These are phyloP conservation scores for Ustilago cynodontis DNA, from an alignment of 1,284 basidiomycete species.

Conservation along the genomic window DNA sequence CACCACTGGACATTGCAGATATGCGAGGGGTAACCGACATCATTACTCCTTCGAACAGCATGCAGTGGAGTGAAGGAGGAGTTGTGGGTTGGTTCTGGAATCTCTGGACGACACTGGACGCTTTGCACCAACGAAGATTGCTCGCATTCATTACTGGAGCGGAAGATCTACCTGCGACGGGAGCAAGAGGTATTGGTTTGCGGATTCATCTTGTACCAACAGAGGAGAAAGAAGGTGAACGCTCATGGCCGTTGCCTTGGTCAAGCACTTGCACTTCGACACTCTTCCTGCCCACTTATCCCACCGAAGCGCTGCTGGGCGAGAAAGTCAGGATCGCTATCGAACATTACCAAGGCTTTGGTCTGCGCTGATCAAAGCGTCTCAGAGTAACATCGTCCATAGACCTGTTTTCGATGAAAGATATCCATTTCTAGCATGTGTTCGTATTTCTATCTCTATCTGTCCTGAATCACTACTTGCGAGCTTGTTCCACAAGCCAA, in stretches of 20 bases:
- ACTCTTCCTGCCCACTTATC: slow-evolving; percentile 55
- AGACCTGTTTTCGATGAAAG: neutral
- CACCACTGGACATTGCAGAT: slow-evolving; percentile 43
- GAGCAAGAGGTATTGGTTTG: slow-evolving; percentile 47
- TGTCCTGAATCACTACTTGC: slow-evolving; percentile 22
- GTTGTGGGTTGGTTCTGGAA: slow-evolving; percentile 42
- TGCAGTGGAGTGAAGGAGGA: neutral
- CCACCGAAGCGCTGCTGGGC: slow-evolving; percentile 16
- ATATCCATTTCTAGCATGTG: slow-evolving; percentile 9
- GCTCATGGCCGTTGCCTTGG: slow-evolving; percentile 52
- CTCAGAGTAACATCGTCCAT: too few relatives aligned
- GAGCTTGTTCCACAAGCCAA: slow-evolving; percentile 45
- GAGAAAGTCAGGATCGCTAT: slow-evolving; percentile 50
- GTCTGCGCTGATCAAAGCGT: slow-evolving; percentile 36
- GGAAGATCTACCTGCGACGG: slow-evolving; percentile 49
- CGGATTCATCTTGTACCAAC: slow-evolving; percentile 50
- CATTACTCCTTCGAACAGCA: slow-evolving; percentile 8
- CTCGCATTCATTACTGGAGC: slow-evolving; percentile 63
- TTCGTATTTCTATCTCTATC: neutral
- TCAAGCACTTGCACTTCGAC: slow-evolving; percentile 61
- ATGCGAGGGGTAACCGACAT: slow-evolving; percentile 34
- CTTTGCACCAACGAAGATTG: slow-evolving; percentile 43
- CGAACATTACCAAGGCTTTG: slow-evolving; percentile 57
- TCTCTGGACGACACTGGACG: slow-evolving; percentile 30
- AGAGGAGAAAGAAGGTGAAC: slow-evolving; percentile 1